These are phyloP conservation scores for Mercurialis annua DNA, from an alignment of 345 rosid genomes.

Conservation along the genomic window DNA sequence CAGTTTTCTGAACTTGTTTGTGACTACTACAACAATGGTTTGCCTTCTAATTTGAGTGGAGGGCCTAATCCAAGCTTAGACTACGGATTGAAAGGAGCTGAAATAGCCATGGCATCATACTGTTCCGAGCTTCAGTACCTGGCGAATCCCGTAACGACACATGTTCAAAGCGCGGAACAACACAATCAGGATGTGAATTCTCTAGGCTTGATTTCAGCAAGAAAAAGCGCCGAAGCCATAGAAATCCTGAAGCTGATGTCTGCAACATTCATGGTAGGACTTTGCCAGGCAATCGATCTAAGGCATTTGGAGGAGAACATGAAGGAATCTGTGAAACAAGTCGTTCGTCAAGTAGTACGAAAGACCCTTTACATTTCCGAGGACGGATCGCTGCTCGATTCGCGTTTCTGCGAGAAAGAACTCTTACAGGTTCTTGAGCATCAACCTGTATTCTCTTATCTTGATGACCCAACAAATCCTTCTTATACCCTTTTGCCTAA, in stretches of 20 bases:
- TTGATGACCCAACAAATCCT: slow-evolving; percentile 46
- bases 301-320: slow-evolving; percentile 50
- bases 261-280: slow-evolving; percentile 45
- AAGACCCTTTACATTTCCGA: slow-evolving; percentile 41
- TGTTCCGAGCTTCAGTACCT: slow-evolving; percentile 55
- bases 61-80: slow-evolving; percentile 52
- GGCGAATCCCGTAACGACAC: slow-evolving; percentile 50
- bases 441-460: slow-evolving; percentile 40
- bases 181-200: slow-evolving; percentile 59
- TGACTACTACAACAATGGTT: slow-evolving; percentile 49
- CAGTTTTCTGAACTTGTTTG: slow-evolving; percentile 53
- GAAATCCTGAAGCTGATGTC: slow-evolving; percentile 50
- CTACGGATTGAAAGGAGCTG: slow-evolving; percentile 54
- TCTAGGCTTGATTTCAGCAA: slow-evolving; percentile 44
- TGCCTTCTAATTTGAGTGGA: slow-evolving; percentile 50
- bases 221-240: slow-evolving; percentile 47
- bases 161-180: slow-evolving; percentile 50
- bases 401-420: slow-evolving; percentile 45
- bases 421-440: slow-evolving; percentile 43
- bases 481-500: slow-evolving; percentile 38
- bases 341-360: slow-evolving; percentile 28
- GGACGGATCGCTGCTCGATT: slow-evolving; percentile 41
- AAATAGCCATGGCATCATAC: slow-evolving; percentile 49
- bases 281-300: slow-evolving; percentile 50
- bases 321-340: slow-evolving; percentile 34